These are phyloP conservation scores for Trapa bicornis DNA, from an alignment of 345 rosid genomes.

Conservation along the genomic window DNA sequence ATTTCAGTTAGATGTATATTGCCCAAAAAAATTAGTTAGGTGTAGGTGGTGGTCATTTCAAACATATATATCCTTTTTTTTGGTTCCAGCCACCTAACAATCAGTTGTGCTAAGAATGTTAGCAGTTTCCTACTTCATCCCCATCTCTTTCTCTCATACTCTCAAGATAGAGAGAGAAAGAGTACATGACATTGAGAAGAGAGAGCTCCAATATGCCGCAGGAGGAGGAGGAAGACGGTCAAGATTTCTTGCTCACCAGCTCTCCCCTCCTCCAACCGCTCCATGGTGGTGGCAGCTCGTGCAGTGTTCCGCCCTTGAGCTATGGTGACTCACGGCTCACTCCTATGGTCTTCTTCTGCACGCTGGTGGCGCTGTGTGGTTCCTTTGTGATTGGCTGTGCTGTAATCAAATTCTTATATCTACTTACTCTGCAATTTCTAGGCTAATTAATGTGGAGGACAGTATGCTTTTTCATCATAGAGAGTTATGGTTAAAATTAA, in stretches of 20 bases:
- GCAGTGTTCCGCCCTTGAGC: background rate
- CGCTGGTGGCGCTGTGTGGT: slow-evolving; percentile 33
- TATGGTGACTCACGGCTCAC: slow-evolving; percentile 15
- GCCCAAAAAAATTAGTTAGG: no score
- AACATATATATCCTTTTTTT: no score
- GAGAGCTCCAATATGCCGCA: background rate
- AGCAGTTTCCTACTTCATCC: no score
- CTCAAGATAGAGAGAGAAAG: background rate
- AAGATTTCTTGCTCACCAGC: background rate
- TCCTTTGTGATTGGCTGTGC: slow-evolving; percentile 22
- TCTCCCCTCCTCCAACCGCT: slow-evolving; percentile 3
- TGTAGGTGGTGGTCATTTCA: no score
- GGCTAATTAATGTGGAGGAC: no score
- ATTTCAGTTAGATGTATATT: no score
- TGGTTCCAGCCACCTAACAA: no score
- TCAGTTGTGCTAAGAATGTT: no score
- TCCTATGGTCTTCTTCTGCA: slow-evolving; percentile 25
- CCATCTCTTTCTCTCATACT: background rate
- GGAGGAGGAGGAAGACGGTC: slow-evolving; percentile 1
- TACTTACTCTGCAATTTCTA: no score
- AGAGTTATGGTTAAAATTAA: background rate
- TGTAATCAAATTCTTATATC: slow-evolving; percentile 14
- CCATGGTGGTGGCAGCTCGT: background rate
- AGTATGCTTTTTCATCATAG: no score
- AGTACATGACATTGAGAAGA: background rate